Evolutionary conservation across 306 rosid genomes (phyloP), one percentile per base, ranked within the genome.

Genomic region (Rosa multiflora): DNA sequence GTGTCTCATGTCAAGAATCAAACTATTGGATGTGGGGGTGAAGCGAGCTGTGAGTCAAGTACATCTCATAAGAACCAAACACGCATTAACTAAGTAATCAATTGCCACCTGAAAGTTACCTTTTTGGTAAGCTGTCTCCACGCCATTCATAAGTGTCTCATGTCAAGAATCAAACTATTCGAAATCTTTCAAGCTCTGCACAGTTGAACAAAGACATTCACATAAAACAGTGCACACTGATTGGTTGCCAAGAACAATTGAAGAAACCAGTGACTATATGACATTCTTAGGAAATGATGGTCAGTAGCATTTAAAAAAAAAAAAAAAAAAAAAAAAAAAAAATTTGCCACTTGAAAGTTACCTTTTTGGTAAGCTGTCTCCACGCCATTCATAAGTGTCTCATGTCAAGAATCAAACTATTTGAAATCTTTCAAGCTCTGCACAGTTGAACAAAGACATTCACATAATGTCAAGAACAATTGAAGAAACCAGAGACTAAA

Each of bases 371-470:
- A 76, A 94, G 88, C 83, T 67, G 90, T 55, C 89, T 86, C 96
- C 90, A 94, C 83, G 94, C 97, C 97, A 94, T 94, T 86, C 96
- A 90, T 83, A 90, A 76, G 89, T 79, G 40, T 82, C 69, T 39
- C 68, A 84, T 23, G 21, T 39, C 62, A 70, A 14, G 4, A 21
- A 29, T 5, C 17, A n/a, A 44, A 44, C 10, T 21, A 70, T 12
- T 48, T 48, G 8, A 32, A 48, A 72, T 26, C 26, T 81, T 72
- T 20, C 52, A 84, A 79, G 71, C 73, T 81, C 90, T 84, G 81
- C 73, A 70, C 75, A 80, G 58, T 67, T 75, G 74, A 76, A 70
- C 35, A 67, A 63, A 53, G 8, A 79, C 37, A 51, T 67, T n/a
- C 35, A 35, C 47, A 52, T 26, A 53, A 53, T 69, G 55, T 55